Evolutionary conservation across 2,329 filamentous ascomycete genomes (phyloP).

Genomic region (Epichloe glyceriae): DNA sequence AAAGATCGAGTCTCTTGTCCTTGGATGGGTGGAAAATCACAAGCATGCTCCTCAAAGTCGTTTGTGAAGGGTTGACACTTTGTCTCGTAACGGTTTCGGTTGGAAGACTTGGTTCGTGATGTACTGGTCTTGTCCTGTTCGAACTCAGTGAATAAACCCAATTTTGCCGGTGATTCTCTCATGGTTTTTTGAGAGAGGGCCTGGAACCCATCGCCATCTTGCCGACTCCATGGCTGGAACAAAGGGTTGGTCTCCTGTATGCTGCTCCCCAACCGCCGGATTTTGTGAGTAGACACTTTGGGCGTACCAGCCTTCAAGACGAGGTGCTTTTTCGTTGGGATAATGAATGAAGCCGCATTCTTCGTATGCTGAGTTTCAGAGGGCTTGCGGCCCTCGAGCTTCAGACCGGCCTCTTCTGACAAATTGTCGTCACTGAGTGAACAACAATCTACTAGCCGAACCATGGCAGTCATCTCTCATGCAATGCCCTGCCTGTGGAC

Average conservation of each 20-base stretch:
- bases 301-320: conserved; percentile 14
- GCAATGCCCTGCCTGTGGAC: neutral
- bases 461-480: neutral
- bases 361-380: neutral
- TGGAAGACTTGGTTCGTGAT: neutral
- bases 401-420: neutral
- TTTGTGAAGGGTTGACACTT: neutral
- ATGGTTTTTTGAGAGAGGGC: neutral
- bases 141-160: conserved; percentile 3
- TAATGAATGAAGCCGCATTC: neutral
- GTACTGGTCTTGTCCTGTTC: neutral
- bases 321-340: conserved; percentile 9
- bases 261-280: conserved; percentile 18
- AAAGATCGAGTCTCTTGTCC: neutral
- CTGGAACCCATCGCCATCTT: conserved; percentile 9
- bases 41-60: neutral
- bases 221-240: conserved; percentile 19
- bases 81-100: neutral
- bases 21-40: neutral
- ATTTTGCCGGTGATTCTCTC: conserved; percentile 3
- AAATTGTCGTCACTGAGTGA: neutral
- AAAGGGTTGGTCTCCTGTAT: conserved; percentile 14
- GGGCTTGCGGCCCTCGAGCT: neutral
- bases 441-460: neutral
- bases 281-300: conserved; percentile 14